phyloP scores from a whole-genome alignment of 164 flowering plant genomes.

The Chimonanthus praecox region DNA sequence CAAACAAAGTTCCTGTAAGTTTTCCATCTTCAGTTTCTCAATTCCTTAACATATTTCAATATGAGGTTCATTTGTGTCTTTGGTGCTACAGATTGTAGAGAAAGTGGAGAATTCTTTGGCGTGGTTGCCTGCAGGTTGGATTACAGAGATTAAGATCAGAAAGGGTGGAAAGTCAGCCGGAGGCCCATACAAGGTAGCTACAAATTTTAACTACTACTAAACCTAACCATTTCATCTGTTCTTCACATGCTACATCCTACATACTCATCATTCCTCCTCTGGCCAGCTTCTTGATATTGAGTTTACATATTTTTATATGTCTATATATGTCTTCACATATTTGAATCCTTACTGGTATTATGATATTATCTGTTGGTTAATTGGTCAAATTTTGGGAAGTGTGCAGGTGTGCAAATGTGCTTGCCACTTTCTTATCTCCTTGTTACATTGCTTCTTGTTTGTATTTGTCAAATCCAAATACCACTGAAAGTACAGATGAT shows the following conservation, averaged over 20 bases:
- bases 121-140: slow-evolving; percentile 55
- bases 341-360: not conserved
- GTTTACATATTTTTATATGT: not conserved
- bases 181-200: slow-evolving; percentile 32
- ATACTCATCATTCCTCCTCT: not conserved
- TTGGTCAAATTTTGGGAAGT: not conserved
- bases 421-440: not conserved
- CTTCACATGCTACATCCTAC: not conserved
- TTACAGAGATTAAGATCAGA: slow-evolving; percentile 25
- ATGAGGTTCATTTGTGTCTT: not conserved
- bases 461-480: not conserved
- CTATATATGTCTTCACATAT: not conserved
- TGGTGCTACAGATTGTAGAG: slow-evolving; percentile 7
- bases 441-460: not conserved
- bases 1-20: not conserved
- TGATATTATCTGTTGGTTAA: not conserved
- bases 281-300: not conserved
- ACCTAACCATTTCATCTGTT: not conserved
- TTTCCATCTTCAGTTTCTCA: not conserved
- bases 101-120: slow-evolving; percentile 15
- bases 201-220: not conserved
- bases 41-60: not conserved
- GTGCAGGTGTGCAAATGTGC: not conserved
- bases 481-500: not conserved
- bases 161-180: slow-evolving; percentile 24